Evolutionary conservation across 257 asterid genomes (phyloP).

Genomic region (Penstemon newberryi): DNA sequence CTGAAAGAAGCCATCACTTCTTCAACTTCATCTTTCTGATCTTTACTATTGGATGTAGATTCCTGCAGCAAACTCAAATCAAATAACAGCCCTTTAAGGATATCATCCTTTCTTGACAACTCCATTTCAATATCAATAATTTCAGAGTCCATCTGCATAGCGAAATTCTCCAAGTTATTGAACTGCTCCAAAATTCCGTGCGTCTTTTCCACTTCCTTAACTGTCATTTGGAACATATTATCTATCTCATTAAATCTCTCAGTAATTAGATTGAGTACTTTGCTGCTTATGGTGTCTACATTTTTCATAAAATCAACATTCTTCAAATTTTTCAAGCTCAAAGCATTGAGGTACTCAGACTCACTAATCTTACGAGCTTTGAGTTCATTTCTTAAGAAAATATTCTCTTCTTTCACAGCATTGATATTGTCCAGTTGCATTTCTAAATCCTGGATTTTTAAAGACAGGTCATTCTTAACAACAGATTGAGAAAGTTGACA

Average conservation of each 20-base stretch:
- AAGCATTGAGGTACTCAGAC: slow-evolving; percentile 35
- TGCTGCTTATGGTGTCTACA: slow-evolving; percentile 38
- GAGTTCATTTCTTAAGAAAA: slow-evolving; percentile 50
- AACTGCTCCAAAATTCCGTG: slow-evolving; percentile 46
- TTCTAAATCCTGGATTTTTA: slow-evolving; percentile 42
- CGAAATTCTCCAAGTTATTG: slow-evolving; percentile 56
- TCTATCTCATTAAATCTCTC: slow-evolving; percentile 44
- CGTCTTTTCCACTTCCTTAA: slow-evolving; percentile 42
- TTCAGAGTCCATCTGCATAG: slow-evolving; percentile 54
- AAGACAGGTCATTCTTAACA: slow-evolving; percentile 36
- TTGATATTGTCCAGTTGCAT: slow-evolving; percentile 40
- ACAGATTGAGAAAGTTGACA: slow-evolving; percentile 42
- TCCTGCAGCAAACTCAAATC: slow-evolving; percentile 92
- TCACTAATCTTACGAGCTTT: slow-evolving; percentile 36
- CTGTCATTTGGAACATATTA: slow-evolving; percentile 41
- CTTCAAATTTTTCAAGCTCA: slow-evolving; percentile 38
- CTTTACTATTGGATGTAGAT: slow-evolving; percentile 76
- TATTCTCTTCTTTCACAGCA: slow-evolving; percentile 45
- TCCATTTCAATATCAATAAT: slow-evolving; percentile 48
- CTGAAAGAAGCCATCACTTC: slow-evolving; percentile 49
- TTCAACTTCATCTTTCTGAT: slow-evolving; percentile 66
- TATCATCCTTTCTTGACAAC: slow-evolving; percentile 76
- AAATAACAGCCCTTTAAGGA: slow-evolving; percentile 75
- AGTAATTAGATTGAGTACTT: slow-evolving; percentile 32
- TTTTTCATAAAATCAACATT: slow-evolving; percentile 32